Percentiles rank a stretch among this genome's conserved stretches.
phyloP scores from a whole-genome alignment of 768 basidiomycete species.

The Melanogaster broomeanus region DNA sequence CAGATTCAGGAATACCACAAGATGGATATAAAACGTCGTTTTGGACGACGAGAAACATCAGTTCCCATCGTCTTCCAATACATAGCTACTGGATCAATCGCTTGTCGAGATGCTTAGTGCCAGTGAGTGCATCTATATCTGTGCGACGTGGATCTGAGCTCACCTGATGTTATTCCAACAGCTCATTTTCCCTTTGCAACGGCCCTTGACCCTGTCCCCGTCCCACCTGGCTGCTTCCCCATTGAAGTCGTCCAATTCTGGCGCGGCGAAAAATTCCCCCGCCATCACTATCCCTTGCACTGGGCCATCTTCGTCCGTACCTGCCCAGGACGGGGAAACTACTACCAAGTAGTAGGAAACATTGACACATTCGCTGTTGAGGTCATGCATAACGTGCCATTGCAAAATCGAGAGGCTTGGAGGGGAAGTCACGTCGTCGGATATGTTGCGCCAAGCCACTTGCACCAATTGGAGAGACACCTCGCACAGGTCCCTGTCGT shows the following conservation, averaged over 20 bases:
- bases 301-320: constrained; percentile 35
- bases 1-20: not conserved
- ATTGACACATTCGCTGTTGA: constrained; percentile 26
- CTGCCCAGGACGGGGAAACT: constrained; percentile 17
- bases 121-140: not conserved
- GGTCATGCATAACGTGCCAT: constrained; percentile 2
- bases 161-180: not conserved
- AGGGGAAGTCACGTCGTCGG: constrained; percentile 27
- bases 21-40: not conserved
- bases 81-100: not conserved
- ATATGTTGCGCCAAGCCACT: constrained; percentile 12
- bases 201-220: constrained; percentile 10
- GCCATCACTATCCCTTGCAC: constrained; percentile 18
- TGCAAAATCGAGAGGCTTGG: constrained; percentile 18
- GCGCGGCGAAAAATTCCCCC: constrained; percentile 15
- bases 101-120: not conserved
- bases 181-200: constrained; percentile 6
- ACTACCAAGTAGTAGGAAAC: constrained; percentile 28
- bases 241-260: constrained; percentile 34
- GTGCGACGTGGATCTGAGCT: not conserved
- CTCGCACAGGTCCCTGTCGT: constrained; percentile 14
- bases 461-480: constrained; percentile 15
- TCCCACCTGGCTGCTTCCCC: constrained; percentile 17
- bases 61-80: not conserved
- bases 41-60: not conserved